Base-by-base conservation (phyloP, 2,329 filamentous ascomycete species). In the Apiospora kogelbergensis region DNA sequence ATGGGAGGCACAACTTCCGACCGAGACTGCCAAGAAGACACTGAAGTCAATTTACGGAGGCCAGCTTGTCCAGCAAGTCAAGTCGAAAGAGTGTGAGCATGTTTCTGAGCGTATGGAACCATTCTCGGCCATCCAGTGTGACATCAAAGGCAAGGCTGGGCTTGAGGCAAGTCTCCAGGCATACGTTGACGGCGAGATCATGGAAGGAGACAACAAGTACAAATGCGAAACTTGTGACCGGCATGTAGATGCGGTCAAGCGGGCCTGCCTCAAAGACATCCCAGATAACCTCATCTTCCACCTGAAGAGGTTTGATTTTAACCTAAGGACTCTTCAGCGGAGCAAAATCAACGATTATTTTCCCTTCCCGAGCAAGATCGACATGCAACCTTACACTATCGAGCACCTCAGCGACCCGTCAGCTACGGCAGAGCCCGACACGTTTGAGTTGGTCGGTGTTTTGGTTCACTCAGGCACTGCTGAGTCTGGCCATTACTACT, bases 161-260 rank as follows among this genome's bases (percentile, higher is more conserved):
- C 86, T 99, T 1, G 86, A 93, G 75, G 94, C 98, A 73, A 98
- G 96, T 76, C 84, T 99, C 17, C 90, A 94, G 74, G 94, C 95
- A n/a, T 98, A 97, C 78, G 94, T 98, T 15, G 93, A 97, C 77
- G 96, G 96, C 4, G 96, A 99, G 80, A 90, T 96, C 44, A 95
- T 99, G 92, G 94, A 97, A 84, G 96, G 97, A 73, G 94, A 97
- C 75, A 98, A 99, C 83, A 98, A 97, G 81, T 99, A 98, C 84
- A 97, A 97, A 73, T 99, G 96, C 81, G 95, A 94, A 40, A 92
- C 89, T 5, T 99, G 96, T 78, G 93, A 94, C 71, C 89, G 89
- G 13, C 92, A 96, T 74, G 96, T 99, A 20, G 92, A 98, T 80
- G 96, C 96, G 24, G 93, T 98, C 73, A 98, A 97, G 80, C 89